Evolutionary conservation across 2,329 filamentous ascomycete species (phyloP), one percentile per base, ranked within the genome.

Genomic region (Pseudogymnoascus sp.): DNA sequence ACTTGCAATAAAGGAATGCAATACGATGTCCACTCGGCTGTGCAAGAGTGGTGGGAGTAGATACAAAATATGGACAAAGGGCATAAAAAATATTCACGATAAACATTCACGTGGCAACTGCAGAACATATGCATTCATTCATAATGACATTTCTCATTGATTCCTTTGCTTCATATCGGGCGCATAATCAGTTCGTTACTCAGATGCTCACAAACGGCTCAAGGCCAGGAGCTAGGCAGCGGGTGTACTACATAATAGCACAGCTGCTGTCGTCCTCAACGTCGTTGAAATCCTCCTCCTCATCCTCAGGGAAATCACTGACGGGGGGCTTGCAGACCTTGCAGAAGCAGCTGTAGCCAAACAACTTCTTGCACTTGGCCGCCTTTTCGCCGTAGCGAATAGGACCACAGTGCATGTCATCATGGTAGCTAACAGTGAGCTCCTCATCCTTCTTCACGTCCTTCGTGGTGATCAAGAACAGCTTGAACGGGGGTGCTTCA

Each of bases 401-500:
- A 56, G 50, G 50, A 8, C 50, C 50, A 56, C 50, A 56, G 50
- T 56, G 50, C 50, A 56, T 56, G 16, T 56, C 50, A 14, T 33
- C 31, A 26, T 56, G 50, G 50, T 56, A 56, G 29, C 50, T 19
- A 26, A 56, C 33, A 16, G 50, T 56, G 14, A 56, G 50, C 50
- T 56, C 50, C 50, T 56, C 50, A 4, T 33, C 50, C 31, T 14
- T 56, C 50, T 56, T 56, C 50, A 56, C 50, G 26, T 56, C 50
- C 50, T 56, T 56, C 10, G 50, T 56, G 50, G 50, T 56, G 4
- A 56, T 14, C 10, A 56, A n/a, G 50, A 56, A 56, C 26, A 56
- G 10, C 50, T 13, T 56, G 50, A 56, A 56, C 14, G 26, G n/a
- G 29, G 50, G 26, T 33, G 29, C 29, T n/a, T 56, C 50, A n/a